Evolutionary conservation across 352 stramenopile genomes (phyloP).

Genomic region (Nothophytophthora sp.): DNA sequence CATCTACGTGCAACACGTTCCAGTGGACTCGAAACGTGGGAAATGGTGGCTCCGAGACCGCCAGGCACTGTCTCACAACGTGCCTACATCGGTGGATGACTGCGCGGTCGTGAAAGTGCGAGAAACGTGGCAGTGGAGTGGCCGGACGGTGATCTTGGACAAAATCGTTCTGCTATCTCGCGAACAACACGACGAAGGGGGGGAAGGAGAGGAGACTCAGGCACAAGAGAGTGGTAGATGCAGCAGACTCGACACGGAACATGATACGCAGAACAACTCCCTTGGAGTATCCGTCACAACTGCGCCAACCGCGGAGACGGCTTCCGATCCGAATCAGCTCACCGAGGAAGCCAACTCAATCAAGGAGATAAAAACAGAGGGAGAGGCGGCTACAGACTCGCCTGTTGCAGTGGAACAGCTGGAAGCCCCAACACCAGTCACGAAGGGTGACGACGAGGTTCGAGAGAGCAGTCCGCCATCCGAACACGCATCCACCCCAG

Average conservation of each 20-base stretch:
- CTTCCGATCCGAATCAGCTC: too few species aligned
- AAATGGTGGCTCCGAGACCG: constrained; percentile 76
- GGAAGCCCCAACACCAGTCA: too few species aligned
- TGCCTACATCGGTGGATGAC: constrained; percentile 22
- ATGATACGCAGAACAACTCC: background rate
- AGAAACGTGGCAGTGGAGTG: constrained; percentile 68
- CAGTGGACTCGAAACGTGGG: constrained; percentile 44
- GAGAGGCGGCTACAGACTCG: too few species aligned
- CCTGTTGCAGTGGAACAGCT: too few species aligned
- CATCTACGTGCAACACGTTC: constrained; percentile 34
- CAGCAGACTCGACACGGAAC: too few species aligned
- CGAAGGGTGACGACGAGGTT: too few species aligned
- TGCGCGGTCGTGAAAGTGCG: constrained; percentile 54
- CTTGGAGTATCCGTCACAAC: background rate
- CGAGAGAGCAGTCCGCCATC: too few species aligned
- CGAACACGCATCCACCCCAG: too few species aligned
- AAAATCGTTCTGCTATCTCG: constrained; percentile 49
- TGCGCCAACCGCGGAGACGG: background rate
- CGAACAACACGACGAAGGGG: constrained; percentile 8
- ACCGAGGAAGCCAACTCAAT: too few species aligned
- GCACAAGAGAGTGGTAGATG: too few species aligned
- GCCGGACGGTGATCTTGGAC: constrained; percentile 58
- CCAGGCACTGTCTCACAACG: constrained; percentile 49
- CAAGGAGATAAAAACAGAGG: too few species aligned
- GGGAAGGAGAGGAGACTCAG: background rate